These are phyloP conservation scores for Colletotrichum musicola DNA, from an alignment of 2,329 filamentous ascomycete genomes.

Conservation along the genomic window DNA sequence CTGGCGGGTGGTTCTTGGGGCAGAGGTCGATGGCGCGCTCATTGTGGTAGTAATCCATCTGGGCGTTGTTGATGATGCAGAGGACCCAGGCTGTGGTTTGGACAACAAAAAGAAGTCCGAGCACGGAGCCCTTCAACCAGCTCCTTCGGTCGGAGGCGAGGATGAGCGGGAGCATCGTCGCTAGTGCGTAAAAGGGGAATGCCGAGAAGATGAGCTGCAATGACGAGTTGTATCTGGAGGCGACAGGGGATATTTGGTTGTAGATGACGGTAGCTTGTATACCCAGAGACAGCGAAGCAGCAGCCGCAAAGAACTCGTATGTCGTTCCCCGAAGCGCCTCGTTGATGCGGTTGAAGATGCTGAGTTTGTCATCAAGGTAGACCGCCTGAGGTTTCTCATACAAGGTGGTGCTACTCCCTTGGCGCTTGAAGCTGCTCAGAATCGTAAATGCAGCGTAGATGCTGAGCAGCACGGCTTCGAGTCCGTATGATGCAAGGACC, in stretches of 20 bases:
- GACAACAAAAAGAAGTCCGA: constrained; percentile 9
- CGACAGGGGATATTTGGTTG: background rate
- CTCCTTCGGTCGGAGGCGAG: constrained; percentile 1
- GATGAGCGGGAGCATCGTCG: constrained; percentile 28
- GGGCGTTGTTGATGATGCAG: constrained; percentile 19
- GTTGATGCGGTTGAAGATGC: background rate
- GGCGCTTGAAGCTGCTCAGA: background rate
- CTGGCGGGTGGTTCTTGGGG: constrained; percentile 6
- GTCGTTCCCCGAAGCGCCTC: constrained; percentile 17
- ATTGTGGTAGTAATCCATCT: constrained; percentile 6
- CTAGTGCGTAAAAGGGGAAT: constrained; percentile 23
- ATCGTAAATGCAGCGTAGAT: constrained; percentile 24
- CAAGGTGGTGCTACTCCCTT: background rate
- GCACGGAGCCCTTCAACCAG: constrained; percentile 20
- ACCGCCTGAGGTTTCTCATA: background rate
- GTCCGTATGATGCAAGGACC: constrained; percentile 19
- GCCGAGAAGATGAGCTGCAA: constrained; percentile 28
- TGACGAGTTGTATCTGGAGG: background rate
- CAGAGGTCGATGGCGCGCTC: background rate
- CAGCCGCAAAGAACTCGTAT: constrained; percentile 27
- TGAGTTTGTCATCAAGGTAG: background rate
- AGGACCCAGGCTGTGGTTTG: constrained; percentile 29
- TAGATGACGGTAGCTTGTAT: constrained; percentile 22
- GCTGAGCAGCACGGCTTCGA: constrained; percentile 16
- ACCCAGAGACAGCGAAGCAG: constrained; percentile 21